A percentile compares a stretch with the other conserved stretches of the same genome.
These are phyloP conservation scores for Trichoderma sp. DNA, from an alignment of 2,329 filamentous ascomycete genomes.

Conservation along the genomic window DNA sequence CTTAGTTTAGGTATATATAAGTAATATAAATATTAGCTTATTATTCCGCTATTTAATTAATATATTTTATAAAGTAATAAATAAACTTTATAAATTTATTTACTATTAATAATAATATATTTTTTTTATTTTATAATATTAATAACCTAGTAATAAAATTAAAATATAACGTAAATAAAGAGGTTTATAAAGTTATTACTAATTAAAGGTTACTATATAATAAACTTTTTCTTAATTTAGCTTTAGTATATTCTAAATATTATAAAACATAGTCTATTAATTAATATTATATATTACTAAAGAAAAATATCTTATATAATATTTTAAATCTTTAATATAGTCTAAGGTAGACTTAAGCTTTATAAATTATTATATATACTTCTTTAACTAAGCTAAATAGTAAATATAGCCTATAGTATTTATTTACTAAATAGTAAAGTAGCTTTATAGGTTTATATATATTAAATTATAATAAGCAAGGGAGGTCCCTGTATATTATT, in stretches of 20 bases:
- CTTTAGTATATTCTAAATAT: not conserved
- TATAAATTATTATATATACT: not conserved
- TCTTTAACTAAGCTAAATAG: not conserved
- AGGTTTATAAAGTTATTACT: not conserved
- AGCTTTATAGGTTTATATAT: no score
- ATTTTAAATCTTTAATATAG: not conserved
- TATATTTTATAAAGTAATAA: not conserved
- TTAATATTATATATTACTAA: not conserved
- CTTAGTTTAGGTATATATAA: not conserved
- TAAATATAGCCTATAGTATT: not conserved
- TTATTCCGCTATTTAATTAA: not conserved
- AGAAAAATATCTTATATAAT: not conserved
- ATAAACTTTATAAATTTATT: not conserved
- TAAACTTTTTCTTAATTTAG: not conserved
- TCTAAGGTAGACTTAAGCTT: not conserved
- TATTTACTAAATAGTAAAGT: not conserved
- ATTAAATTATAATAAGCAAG: no score
- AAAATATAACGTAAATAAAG: not conserved
- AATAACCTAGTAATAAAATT: not conserved
- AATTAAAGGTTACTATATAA: not conserved
- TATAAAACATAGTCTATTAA: not conserved
- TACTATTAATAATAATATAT: not conserved
- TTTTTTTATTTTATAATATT: not conserved
- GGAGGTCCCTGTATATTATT: no score
- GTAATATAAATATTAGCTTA: not conserved